Evolutionary conservation across 345 rosid species (phyloP).

Genomic region (Barbarea vulgaris): DNA sequence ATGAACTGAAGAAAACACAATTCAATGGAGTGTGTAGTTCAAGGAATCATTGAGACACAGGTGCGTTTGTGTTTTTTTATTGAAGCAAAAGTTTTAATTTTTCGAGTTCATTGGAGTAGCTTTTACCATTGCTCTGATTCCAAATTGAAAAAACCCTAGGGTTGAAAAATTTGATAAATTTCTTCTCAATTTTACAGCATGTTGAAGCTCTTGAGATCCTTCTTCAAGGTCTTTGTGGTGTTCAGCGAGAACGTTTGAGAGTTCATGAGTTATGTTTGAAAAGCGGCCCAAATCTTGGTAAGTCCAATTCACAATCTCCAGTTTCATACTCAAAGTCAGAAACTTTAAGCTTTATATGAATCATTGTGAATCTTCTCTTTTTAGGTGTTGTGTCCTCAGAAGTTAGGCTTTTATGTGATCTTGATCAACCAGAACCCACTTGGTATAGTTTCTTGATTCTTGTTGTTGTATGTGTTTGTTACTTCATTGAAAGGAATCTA

Average conservation of each 20-base stretch:
- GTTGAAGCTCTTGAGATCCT: conserved; percentile 99
- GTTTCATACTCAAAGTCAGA: neutral
- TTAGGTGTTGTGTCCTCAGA: conserved; percentile 74
- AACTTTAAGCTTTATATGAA: neutral
- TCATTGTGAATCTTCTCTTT: conserved; percentile 15
- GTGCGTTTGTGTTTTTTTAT: conserved; percentile 29
- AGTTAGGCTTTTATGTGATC: conserved; percentile 85
- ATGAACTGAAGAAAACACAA: conserved; percentile 16
- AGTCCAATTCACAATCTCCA: neutral
- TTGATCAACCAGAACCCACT: conserved; percentile 80
- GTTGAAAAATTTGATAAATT: neutral
- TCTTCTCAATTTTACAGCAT: conserved; percentile 50
- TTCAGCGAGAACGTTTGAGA: conserved; percentile 78
- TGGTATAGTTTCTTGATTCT: conserved; percentile 57
- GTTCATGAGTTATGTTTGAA: conserved; percentile 88
- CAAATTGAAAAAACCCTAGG: neutral
- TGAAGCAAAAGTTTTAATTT: neutral
- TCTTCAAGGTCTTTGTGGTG: conserved; percentile 97
- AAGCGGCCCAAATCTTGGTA: conserved; percentile 81
- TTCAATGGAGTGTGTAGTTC: conserved; percentile 73
- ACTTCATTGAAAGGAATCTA: neutral
- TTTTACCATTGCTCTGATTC: neutral
- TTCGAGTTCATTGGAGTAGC: neutral
- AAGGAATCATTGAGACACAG: conserved; percentile 78
- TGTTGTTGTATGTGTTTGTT: neutral